Evolutionary conservation across 2,329 filamentous ascomycete species (phyloP).

Genomic region (Alternaria tenuissima): DNA sequence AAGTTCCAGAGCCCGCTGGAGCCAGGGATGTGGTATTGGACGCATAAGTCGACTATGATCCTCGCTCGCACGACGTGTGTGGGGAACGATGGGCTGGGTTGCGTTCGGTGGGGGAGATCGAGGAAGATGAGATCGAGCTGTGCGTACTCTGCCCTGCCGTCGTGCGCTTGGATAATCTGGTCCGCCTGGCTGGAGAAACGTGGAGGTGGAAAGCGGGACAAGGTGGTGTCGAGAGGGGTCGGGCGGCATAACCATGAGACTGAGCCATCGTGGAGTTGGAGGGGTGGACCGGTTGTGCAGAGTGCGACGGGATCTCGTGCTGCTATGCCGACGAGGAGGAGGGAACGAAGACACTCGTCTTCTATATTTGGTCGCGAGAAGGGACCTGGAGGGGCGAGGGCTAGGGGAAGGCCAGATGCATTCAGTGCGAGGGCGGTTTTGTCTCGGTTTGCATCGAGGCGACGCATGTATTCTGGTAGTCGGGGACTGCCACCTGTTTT

Average conservation of each 20-base stretch:
- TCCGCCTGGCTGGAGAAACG: conserved; percentile 22
- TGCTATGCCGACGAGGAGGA: conserved; percentile 52
- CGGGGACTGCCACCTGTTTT: conserved; percentile 54
- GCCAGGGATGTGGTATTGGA: conserved; percentile 32
- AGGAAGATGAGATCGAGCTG: conserved; percentile 54
- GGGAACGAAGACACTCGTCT: conserved; percentile 53
- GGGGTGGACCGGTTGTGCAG: conserved; percentile 47
- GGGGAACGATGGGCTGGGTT: conserved; percentile 39
- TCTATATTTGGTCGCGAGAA: conserved; percentile 45
- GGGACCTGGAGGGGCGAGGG: conserved; percentile 40
- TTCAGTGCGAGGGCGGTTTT: conserved; percentile 55
- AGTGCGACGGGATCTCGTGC: conserved; percentile 53
- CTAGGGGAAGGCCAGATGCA: conserved; percentile 51
- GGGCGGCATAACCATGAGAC: conserved; percentile 46
- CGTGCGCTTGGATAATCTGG: conserved; percentile 39
- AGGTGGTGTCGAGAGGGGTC: conserved; percentile 32
- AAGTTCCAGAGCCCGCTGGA: conserved; percentile 32
- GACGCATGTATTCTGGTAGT: conserved; percentile 50
- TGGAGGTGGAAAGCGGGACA: conserved; percentile 14
- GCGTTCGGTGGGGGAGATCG: conserved; percentile 39
- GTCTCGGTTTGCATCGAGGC: conserved; percentile 55
- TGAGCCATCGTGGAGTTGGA: conserved; percentile 44
- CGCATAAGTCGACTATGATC: conserved; percentile 47
- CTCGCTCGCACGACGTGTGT: conserved; percentile 42
- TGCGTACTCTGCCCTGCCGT: conserved; percentile 50